Evolutionary conservation across 2,329 filamentous ascomycete genomes (phyloP), one percentile per base, ranked within the genome.

Genomic region (Lachnellula subtilissima): DNA sequence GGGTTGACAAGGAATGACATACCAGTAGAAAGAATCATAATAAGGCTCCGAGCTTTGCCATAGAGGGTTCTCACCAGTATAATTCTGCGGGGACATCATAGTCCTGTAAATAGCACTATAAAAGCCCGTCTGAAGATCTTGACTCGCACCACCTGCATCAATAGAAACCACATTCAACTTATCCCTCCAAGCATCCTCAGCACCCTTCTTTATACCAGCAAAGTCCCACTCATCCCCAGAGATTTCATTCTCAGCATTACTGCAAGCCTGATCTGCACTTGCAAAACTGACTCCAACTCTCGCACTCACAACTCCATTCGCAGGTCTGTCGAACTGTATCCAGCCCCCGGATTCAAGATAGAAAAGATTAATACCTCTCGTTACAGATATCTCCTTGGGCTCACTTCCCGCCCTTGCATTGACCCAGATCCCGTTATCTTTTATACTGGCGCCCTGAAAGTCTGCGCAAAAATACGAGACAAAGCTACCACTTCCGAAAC

Each of bases 201-300:
- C 86, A 1, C 77, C 75, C 2, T 68, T 64, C 3, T 78, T 74
- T 0, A 84, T 76, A 2, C 64, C 69, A 1, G 81, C 74, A 60
- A 91, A 89, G 65, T 88, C 79, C 82, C 3, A 84, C 82, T 78
- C 69, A 0, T 53, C 48, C 1, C 51, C 55, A 3, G 87, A 83
- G 17, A 90, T 86, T 63, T 91, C 88, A 0, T 66, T 71, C 68
- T 89, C 84, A 0, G 83, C 87, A 66, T 84, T 87, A 7, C 75
- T 69, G 65, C 88, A 91, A 0, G 88, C 88, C 68, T 85, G 80
- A 1, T 80, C 76, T 4, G 75, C 73, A 66, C 82, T 87, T 64
- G 90, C 84, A 68, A 89, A 87, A 64, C 86, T 90, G 11, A 88
- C 74, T 0, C 86, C 87, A 6, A 88, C 83, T 48, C 88, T 79